These are phyloP conservation scores for Sequoia sempervirens DNA, from an alignment of 75 land plant species.

Conservation along the genomic window DNA sequence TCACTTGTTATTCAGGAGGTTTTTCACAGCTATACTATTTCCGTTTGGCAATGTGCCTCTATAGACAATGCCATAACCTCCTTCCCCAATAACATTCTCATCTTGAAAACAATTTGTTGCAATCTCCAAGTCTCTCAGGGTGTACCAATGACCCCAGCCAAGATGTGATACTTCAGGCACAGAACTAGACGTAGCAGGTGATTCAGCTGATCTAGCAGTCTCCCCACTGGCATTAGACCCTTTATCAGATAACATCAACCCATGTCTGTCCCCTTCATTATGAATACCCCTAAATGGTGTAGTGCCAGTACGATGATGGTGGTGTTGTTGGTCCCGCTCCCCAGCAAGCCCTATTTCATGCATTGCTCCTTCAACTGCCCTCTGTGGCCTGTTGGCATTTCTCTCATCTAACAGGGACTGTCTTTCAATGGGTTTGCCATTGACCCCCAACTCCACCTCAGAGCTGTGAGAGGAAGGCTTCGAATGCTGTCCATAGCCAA, in stretches of 20 bases:
- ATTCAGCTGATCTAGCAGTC: slow-evolving; percentile 25
- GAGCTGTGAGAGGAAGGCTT: slow-evolving; percentile 1
- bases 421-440: slow-evolving; percentile 6
- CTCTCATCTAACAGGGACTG: not conserved
- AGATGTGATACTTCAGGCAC: slow-evolving; percentile 56
- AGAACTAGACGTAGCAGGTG: slow-evolving; percentile 30
- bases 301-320: not conserved
- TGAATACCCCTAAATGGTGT: slow-evolving; percentile 5
- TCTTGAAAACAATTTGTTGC: slow-evolving; percentile 56
- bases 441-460: not conserved
- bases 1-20: slow-evolving; percentile 64
- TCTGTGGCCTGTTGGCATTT: not conserved
- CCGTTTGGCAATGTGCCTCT: slow-evolving; percentile 52
- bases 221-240: slow-evolving; percentile 23
- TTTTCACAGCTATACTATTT: slow-evolving; percentile 62
- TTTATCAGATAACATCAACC: slow-evolving; percentile 12
- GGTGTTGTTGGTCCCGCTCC: not conserved
- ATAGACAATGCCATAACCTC: slow-evolving; percentile 77
- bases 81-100: slow-evolving; percentile 75
- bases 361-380: slow-evolving; percentile 8
- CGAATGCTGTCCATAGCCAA: not conserved
- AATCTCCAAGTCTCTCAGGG: slow-evolving; percentile 50
- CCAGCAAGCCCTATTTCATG: slow-evolving; percentile 1
- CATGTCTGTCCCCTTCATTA: not conserved
- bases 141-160: slow-evolving; percentile 83